Evolutionary conservation across 257 asterid species (phyloP), one percentile per base, ranked within the genome.

Genomic region (Ilex aquifolium): DNA sequence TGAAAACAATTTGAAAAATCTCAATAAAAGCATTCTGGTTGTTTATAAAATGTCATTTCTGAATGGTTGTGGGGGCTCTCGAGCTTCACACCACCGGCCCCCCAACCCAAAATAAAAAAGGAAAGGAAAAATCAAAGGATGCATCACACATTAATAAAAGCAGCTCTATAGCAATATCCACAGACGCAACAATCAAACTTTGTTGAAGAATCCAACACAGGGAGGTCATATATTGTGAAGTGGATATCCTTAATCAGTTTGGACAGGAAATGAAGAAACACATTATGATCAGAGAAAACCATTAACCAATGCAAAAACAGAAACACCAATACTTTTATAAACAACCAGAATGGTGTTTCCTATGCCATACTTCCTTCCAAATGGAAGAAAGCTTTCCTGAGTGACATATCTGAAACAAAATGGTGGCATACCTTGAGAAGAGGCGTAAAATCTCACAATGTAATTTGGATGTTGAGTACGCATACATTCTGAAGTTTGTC

Each of bases 401-500:
- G n/a, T 55, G 39, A 61, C 29, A 65, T 69, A 57, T 12, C 30
- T 56, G 55, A 58, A 67, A 56, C 17, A 72, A 65, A 61, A 2
- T 16, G 44, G 44, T 11, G 12, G 48, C 73, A 44, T 82, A 92
- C 98, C 93, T 93, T 68, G 99, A 69, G 64, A 93, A 93, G 69
- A 93, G 93, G 59, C 97, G 96, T 69, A 93, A 73, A 74, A 93
- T 90, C 83, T 90, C 97, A 57, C 88, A 82, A 66, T 93, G 99
- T 72, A 93, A 71, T 69, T 87, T 90, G 32, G 99, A 93, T 44
- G 96, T 60, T 73, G 99, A 87, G 72, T 93, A 93, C 46, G 99
- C 97, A 63, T 93, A 93, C 78, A 85, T 50, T 74, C 96, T 88
- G 72, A 93, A 93, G 79, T 93, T 89, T 42, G 99, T 93, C 77